Evolutionary conservation across 768 basidiomycete genomes (phyloP), one percentile per base, ranked within the genome.

Genomic region (Naganishia antarctica): DNA sequence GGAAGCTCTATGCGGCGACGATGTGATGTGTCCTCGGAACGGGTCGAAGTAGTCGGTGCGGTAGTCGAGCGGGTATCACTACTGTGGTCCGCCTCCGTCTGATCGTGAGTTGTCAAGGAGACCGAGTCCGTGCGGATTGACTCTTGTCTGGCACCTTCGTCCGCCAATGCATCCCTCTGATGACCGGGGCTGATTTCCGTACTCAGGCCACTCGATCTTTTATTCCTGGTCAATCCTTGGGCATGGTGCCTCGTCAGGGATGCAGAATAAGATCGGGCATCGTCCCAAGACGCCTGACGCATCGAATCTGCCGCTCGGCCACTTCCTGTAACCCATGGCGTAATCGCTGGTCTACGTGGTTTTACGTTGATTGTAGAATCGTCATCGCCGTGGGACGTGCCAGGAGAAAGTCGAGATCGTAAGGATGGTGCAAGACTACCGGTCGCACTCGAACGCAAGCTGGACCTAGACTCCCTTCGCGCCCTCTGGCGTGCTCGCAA

Each of bases 201-300:
- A 25, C 58, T 49, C n/a, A 40, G 34, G 26, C 26, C 48, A 31
- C 43, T 61, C 16, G 29, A 11, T 41, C 48, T 61, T 15, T 15
- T n/a, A 25, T 31, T 57, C 31, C 34, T 57, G 41, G 40, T 69
- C 44, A 74, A 28, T 1, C 46, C 66, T 45, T 66, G 57, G 16
- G 73, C 71, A 66, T 76, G 73, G 60, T 76, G 75, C 13, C 58
- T 18, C 25, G 69, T 68, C 49, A 76, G 60, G 31, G 66, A 61
- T 51, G 72, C 70, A 13, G 75, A 76, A 57, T 76, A 76, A 0
- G 69, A 66, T 49, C 74, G 60, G 34, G 67, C 68, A 23, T 57
- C 58, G 12, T 69, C 53, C 53, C 53, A 57, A 3, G 53, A 57
- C 4, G 50, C 62, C 43, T 47, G 50, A 16, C 62, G 50, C 34